phyloP scores from a whole-genome alignment of 139 green algal genomes.

The Spirogloea muscicola region DNA sequence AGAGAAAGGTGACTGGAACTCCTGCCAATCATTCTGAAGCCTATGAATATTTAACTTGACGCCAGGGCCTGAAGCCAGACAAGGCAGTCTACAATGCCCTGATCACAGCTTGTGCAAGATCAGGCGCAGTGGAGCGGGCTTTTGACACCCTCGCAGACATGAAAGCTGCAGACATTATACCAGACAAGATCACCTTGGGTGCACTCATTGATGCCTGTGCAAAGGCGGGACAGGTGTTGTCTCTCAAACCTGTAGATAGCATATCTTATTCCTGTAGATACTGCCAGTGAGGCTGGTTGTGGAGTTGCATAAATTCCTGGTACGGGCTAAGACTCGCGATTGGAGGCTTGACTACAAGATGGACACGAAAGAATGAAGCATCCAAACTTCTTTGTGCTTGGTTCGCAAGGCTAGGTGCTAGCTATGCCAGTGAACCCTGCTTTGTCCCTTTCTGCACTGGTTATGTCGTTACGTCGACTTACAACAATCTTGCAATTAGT shows the following conservation, averaged over 20 bases:
- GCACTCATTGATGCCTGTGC: slow-evolving; percentile 39
- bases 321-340: not conserved
- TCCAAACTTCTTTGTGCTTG: not conserved
- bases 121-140: slow-evolving; percentile 27
- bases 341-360: not conserved
- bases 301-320: not conserved
- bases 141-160: slow-evolving; percentile 46
- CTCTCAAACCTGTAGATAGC: not conserved
- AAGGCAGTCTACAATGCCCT: slow-evolving; percentile 38
- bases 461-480: not conserved
- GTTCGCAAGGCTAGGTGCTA: not conserved
- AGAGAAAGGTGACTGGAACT: too few species aligned
- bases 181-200: slow-evolving; percentile 24
- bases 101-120: slow-evolving; percentile 34
- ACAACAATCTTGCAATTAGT: not conserved
- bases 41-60: too few species aligned
- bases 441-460: not conserved
- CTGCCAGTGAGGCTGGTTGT: not conserved
- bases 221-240: slow-evolving; percentile 17
- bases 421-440: not conserved
- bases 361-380: not conserved
- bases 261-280: not conserved
- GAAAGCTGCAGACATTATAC: not conserved
- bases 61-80: slow-evolving; percentile 41
- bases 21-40: too few species aligned